A percentile compares a stretch with the other conserved stretches of the same genome.
These are phyloP conservation scores for Pseudogymnoascus sp. DNA, from an alignment of 2,329 filamentous ascomycete genomes.

Conservation along the genomic window DNA sequence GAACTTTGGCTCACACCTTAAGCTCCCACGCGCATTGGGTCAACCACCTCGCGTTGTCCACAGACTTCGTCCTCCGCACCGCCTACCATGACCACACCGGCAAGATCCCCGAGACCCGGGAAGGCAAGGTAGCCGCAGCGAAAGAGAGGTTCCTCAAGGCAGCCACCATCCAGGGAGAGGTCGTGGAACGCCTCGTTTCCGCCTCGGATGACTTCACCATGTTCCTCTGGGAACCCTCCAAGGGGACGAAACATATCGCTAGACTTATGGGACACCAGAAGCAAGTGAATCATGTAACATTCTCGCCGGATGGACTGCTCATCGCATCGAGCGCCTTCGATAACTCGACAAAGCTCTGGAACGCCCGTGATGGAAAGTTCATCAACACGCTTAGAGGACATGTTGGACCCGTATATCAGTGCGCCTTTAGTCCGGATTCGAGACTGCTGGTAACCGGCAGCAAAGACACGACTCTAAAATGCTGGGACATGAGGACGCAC, in stretches of 20 bases:
- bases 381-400: slow-evolving; percentile 82
- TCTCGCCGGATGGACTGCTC: slow-evolving; percentile 79
- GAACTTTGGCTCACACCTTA: slow-evolving; percentile 71
- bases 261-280: slow-evolving; percentile 91
- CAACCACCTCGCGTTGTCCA: slow-evolving; percentile 88
- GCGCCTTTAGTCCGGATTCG: slow-evolving; percentile 85
- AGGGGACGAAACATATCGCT: slow-evolving; percentile 74
- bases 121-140: slow-evolving; percentile 66
- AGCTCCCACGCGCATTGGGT: slow-evolving; percentile 86
- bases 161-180: slow-evolving; percentile 63
- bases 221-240: slow-evolving; percentile 83
- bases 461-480: slow-evolving; percentile 89
- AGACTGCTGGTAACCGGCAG: slow-evolving; percentile 78
- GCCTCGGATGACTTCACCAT: slow-evolving; percentile 95
- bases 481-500: slow-evolving; percentile 82
- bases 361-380: slow-evolving; percentile 66
- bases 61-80: slow-evolving; percentile 80
- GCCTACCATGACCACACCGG: slow-evolving; percentile 78
- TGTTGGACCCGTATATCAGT: slow-evolving; percentile 86
- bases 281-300: slow-evolving; percentile 90
- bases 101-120: slow-evolving; percentile 57
- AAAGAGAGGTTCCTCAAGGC: slow-evolving; percentile 79
- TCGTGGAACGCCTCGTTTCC: slow-evolving; percentile 78
- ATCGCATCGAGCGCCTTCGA: slow-evolving; percentile 89
- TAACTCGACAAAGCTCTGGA: slow-evolving; percentile 92